These are phyloP conservation scores for Rauvolfia tetraphylla DNA, from an alignment of 257 asterid genomes.

Conservation along the genomic window DNA sequence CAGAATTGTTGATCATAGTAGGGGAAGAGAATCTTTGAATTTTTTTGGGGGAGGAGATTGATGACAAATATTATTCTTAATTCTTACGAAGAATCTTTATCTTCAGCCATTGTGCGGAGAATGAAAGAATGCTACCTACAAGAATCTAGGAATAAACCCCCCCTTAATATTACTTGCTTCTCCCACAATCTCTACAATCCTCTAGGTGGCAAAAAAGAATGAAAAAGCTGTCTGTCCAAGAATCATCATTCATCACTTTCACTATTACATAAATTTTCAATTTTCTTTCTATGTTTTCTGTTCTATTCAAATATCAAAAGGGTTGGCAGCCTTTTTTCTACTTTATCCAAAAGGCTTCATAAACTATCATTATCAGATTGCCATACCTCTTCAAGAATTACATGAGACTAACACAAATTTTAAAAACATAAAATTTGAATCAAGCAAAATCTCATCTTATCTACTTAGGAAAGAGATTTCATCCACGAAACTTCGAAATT, in stretches of 20 bases:
- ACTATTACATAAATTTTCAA: not conserved
- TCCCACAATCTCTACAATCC: not conserved
- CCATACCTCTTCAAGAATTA: not conserved
- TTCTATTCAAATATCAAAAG: not conserved
- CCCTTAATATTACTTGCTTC: not conserved
- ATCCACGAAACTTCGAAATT: too few relatives aligned
- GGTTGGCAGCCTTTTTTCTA: slow-evolving; percentile 4
- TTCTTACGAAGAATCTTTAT: not conserved
- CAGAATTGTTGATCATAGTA: not conserved
- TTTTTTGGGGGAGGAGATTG: not conserved
- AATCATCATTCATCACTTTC: not conserved
- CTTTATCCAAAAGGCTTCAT: slow-evolving; percentile 7
- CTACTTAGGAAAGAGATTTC: not conserved
- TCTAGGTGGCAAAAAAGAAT: slow-evolving; percentile 1
- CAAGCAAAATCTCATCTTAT: not conserved
- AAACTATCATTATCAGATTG: not conserved
- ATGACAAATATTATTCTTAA: not conserved
- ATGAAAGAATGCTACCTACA: not conserved
- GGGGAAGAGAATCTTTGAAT: not conserved
- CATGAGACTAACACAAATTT: slow-evolving; percentile 9
- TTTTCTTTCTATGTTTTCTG: not conserved
- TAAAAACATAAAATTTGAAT: slow-evolving; percentile 10
- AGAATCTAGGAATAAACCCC: not conserved
- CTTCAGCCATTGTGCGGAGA: not conserved
- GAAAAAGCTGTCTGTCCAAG: slow-evolving; percentile 1